Evolutionary conservation across 2,329 filamentous ascomycete species (phyloP), one percentile per base, ranked within the genome.

Genomic region (Monilinia polystroma): DNA sequence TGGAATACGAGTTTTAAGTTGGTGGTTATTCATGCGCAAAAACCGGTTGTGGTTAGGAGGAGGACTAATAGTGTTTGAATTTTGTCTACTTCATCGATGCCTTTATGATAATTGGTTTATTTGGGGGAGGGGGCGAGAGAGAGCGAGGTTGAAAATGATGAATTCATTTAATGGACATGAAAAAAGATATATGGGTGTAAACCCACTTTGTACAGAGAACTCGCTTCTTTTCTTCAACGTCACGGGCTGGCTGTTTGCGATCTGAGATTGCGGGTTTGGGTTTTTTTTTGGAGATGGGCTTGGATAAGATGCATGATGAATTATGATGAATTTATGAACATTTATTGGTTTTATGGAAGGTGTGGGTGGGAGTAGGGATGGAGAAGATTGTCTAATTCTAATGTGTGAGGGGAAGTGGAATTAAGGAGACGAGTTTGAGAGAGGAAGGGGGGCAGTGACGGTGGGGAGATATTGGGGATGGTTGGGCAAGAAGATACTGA

Each of bases 1-100:
- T 88, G 90, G 76, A 89, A 90, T 18, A 96, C 93, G 0, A 96
- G 90, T 70, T 89, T 98, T 77, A 93, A 94, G 77, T 83, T 98
- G 73, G 87, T 96, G 77, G 93, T 98, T 67, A 96, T 93, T 72
- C 92, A 96, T 76, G 93, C 75, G 45, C 71, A 74, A 67, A 77
- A 77, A 63, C 74, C 74, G 4, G 69, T 70, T 18, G 52, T 64
- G 23, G 69, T 66, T 4, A 70, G 74, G 60, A 65, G 72, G 51
- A 69, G 74, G 59, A 72, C 70, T 3, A 70, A 70, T 23, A 73
- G 72, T 69, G 69, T 76, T n/a, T 76, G 67, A 71, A 49, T 16
- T n/a, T 60, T n/a, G 26, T 11, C 16, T 47, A 23, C 56, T 51
- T 14, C 14, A 45, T 45, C 43, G 43, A 45, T 45, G 6, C 43